Conservation (phyloP, 1,284 basidiomycete genomes). For the Cutaneotrichosporon daszewskae region DNA sequence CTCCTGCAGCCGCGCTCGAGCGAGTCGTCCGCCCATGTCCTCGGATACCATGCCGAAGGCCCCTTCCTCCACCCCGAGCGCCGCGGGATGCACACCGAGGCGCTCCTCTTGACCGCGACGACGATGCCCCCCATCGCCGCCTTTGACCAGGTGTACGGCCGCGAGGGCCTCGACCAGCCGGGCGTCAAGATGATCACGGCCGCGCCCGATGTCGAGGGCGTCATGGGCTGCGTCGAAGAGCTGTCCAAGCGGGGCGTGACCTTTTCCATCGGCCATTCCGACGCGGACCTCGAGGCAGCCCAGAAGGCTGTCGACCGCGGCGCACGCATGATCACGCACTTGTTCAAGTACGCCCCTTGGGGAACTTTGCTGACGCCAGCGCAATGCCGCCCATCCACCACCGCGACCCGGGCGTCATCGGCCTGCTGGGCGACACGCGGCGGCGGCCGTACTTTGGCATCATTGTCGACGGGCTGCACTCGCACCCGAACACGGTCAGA, state of each 20-base stretch:
- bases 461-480: conserved; percentile 86
- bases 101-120: conserved; percentile 60
- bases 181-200: conserved; percentile 78
- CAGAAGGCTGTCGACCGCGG: conserved; percentile 35
- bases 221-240: conserved; percentile 62
- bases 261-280: conserved; percentile 78
- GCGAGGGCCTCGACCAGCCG: conserved; percentile 48
- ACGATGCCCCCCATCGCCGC: conserved; percentile 31
- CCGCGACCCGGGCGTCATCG: conserved; percentile 60
- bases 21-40: conserved; percentile 54
- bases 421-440: conserved; percentile 74
- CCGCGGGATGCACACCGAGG: conserved; percentile 70
- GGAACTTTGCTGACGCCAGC: conserved; percentile 11
- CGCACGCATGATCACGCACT: conserved; percentile 78
- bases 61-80: conserved; percentile 67
- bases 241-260: conserved; percentile 63
- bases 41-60: conserved; percentile 86
- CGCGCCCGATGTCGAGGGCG: conserved; percentile 78
- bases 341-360: conserved; percentile 64
- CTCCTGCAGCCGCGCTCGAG: conserved; percentile 42
- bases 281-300: conserved; percentile 36
- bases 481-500: conserved; percentile 80
- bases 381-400: conserved; percentile 40
- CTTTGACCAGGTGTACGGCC: conserved; percentile 70
- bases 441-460: conserved; percentile 76